A percentile compares a stretch with the other conserved stretches of the same genome.
Evolutionary conservation across 2,329 filamentous ascomycete genomes (phyloP).

Genomic region (Seiridium unicorne): DNA sequence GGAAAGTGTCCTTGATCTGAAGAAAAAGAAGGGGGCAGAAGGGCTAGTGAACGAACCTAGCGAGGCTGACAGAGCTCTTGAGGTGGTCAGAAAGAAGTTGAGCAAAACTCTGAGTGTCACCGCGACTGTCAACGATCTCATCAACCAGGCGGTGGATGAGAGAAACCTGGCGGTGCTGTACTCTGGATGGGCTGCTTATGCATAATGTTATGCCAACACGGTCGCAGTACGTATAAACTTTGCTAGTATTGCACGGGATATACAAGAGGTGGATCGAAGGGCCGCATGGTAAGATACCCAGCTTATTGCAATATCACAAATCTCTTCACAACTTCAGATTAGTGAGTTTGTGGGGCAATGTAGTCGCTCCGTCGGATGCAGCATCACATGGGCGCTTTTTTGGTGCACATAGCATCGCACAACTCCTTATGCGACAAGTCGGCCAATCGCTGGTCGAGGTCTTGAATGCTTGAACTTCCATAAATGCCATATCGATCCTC

Average conservation of each 20-base stretch:
- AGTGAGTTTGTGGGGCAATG: no score
- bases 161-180: conserved; percentile 89
- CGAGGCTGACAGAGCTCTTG: conserved; percentile 88
- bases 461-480: no score
- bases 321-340: no score
- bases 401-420: no score
- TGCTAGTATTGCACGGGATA: neutral
- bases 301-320: no score
- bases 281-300: neutral
- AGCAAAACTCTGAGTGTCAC: conserved; percentile 91
- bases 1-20: conserved; percentile 37
- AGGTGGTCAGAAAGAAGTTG: conserved; percentile 93
- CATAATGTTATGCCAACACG: neutral
- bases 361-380: no score
- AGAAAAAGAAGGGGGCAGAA: conserved; percentile 32
- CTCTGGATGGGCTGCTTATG: conserved; percentile 45
- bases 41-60: conserved; percentile 53
- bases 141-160: conserved; percentile 93
- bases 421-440: no score
- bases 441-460: no score
- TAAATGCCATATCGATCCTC: no score
- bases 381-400: no score
- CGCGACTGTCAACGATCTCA: conserved; percentile 94
- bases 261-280: neutral
- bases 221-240: neutral